Evolutionary conservation across 208 protist species (phyloP).

Genomic region (Trichomonas vaginalis): DNA sequence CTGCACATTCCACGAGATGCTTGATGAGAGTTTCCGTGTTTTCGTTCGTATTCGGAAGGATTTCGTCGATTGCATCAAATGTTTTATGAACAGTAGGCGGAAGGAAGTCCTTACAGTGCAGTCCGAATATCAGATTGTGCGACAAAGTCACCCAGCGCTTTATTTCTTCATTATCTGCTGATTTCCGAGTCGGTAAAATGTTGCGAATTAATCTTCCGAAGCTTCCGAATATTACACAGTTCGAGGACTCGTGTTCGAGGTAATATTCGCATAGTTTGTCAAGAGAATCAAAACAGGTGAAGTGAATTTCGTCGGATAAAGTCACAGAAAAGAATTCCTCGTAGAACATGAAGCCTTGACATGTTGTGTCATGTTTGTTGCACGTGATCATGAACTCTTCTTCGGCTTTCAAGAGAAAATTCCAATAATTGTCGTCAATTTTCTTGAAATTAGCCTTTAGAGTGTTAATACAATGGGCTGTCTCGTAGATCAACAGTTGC

Average conservation of each 20-base stretch:
- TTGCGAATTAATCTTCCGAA: not conserved
- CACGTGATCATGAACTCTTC: not conserved
- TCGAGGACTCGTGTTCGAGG: not conserved
- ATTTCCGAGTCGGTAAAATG: not conserved
- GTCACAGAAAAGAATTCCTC: not conserved
- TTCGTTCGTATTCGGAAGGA: not conserved
- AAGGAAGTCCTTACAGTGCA: not conserved
- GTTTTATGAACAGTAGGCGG: slow-evolving; percentile 6
- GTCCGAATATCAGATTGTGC: not conserved
- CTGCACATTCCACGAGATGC: not conserved
- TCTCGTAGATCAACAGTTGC: not conserved
- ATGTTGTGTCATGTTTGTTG: not conserved
- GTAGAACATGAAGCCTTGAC: not conserved
- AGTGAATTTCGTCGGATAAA: not conserved
- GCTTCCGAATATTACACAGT: not conserved
- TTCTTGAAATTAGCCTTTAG: not conserved
- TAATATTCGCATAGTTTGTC: not conserved
- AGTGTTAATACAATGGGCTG: not conserved
- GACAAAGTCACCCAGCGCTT: not conserved
- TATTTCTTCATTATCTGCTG: not conserved
- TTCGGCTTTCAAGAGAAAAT: not conserved
- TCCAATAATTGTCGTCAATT: not conserved
- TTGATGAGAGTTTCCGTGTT: not conserved
- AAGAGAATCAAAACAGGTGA: not conserved
- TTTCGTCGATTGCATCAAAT: not conserved